Percentiles rank a stretch among this genome's conserved stretches.
Evolutionary conservation across 768 basidiomycete genomes (phyloP).

Genomic region (Mycena floridula): DNA sequence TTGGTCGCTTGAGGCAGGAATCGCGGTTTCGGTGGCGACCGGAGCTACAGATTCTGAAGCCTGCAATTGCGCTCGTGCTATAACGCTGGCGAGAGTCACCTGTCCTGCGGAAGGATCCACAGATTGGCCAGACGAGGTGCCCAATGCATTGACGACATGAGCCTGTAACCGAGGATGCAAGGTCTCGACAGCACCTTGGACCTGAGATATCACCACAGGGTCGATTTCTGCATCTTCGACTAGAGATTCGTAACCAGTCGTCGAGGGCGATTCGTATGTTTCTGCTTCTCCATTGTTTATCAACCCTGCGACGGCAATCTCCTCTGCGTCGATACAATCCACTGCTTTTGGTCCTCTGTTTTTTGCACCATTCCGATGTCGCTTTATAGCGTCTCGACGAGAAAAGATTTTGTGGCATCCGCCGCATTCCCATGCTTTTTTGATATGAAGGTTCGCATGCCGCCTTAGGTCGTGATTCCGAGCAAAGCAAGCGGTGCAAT

Average conservation of each 20-base stretch:
- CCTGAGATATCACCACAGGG: not conserved
- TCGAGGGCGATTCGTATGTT: slow-evolving; percentile 20
- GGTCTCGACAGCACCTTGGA: not conserved
- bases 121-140: slow-evolving; percentile 9
- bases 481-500: slow-evolving; percentile 71
- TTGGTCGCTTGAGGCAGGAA: too few species aligned
- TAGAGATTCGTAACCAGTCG: slow-evolving; percentile 7
- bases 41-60: too few species aligned
- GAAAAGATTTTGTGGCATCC: slow-evolving; percentile 75
- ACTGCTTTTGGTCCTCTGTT: slow-evolving; percentile 26
- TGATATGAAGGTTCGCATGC: slow-evolving; percentile 67
- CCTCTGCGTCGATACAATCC: not conserved
- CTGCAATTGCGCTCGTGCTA: slow-evolving; percentile 63
- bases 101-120: slow-evolving; percentile 53
- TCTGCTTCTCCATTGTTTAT: slow-evolving; percentile 8
- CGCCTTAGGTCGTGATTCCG: slow-evolving; percentile 78
- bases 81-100: slow-evolving; percentile 65
- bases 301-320: not conserved
- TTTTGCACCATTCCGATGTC: slow-evolving; percentile 61
- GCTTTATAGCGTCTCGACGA: slow-evolving; percentile 72
- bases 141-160: slow-evolving; percentile 3
- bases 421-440: slow-evolving; percentile 65
- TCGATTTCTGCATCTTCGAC: not conserved
- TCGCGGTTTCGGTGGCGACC: too few species aligned
- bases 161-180: slow-evolving; percentile 2